A percentile compares a stretch with the other conserved stretches of the same genome.
Conservation (phyloP, 2,329 filamentous ascomycete species). For the Fusarium sp. region DNA sequence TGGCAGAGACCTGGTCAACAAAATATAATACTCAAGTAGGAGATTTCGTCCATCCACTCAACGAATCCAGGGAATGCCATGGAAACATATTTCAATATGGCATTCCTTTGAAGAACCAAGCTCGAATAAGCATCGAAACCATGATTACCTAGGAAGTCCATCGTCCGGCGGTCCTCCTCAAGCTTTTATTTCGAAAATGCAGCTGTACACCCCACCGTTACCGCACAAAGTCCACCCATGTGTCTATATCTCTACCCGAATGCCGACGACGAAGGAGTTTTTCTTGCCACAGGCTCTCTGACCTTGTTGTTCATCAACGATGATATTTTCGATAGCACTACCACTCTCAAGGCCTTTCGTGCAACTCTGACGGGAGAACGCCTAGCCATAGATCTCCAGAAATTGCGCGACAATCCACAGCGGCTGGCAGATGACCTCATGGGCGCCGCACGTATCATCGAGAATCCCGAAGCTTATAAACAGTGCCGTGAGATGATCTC, state of each 20-base stretch:
- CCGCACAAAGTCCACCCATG: neutral
- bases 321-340: neutral
- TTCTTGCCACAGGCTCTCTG: neutral
- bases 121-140: no score
- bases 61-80: no score
- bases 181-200: fast-evolving
- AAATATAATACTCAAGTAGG: no score
- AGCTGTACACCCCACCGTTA: neutral
- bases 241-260: neutral
- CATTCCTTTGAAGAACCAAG: fast-evolving
- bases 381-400: neutral
- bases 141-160: fast-evolving
- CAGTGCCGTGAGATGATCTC: fast-evolving
- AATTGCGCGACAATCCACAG: neutral
- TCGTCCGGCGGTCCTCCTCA: fast-evolving
- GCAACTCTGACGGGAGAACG: neutral
- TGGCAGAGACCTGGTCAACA: no score
- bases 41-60: no score
- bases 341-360: neutral
- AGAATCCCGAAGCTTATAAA: fast-evolving
- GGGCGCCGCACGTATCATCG: neutral
- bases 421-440: fast-evolving
- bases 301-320: neutral
- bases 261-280: neutral
- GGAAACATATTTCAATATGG: neutral